phyloP scores from a whole-genome alignment of 2,329 filamentous ascomycete species.

The Fusarium floridanum region DNA sequence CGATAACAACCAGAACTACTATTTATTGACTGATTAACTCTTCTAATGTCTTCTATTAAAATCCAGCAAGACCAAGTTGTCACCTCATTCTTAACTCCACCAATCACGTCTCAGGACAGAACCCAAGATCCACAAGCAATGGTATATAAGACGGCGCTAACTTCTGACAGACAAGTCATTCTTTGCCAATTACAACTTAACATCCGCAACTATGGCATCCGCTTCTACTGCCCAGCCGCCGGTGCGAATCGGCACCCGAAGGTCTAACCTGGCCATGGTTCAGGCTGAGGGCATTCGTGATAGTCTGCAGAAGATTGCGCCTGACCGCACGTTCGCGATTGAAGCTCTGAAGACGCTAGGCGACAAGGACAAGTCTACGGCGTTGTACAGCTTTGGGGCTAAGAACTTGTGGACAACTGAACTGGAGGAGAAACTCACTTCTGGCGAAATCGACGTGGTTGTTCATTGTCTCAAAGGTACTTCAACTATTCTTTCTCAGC shows the following conservation, averaged over 20 bases:
- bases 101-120: neutral
- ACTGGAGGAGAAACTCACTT: neutral
- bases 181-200: neutral
- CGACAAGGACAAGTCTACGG: neutral
- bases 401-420: slow-evolving; percentile 2
- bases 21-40: neutral
- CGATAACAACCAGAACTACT: neutral
- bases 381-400: neutral
- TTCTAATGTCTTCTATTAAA: neutral
- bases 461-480: slow-evolving; percentile 4
- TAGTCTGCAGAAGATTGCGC: neutral
- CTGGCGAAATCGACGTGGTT: neutral
- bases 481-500: neutral
- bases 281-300: neutral
- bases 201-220: neutral
- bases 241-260: neutral
- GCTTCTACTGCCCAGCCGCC: neutral
- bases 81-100: neutral
- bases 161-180: neutral
- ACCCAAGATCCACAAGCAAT: neutral
- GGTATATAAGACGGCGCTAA: neutral
- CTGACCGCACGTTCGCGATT: neutral
- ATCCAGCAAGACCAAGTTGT: neutral
- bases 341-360: neutral
- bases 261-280: neutral